Evolutionary conservation across 2,329 filamentous ascomycete species (phyloP), one percentile per base, ranked within the genome.

Genomic region (Ceratocystis destructans): DNA sequence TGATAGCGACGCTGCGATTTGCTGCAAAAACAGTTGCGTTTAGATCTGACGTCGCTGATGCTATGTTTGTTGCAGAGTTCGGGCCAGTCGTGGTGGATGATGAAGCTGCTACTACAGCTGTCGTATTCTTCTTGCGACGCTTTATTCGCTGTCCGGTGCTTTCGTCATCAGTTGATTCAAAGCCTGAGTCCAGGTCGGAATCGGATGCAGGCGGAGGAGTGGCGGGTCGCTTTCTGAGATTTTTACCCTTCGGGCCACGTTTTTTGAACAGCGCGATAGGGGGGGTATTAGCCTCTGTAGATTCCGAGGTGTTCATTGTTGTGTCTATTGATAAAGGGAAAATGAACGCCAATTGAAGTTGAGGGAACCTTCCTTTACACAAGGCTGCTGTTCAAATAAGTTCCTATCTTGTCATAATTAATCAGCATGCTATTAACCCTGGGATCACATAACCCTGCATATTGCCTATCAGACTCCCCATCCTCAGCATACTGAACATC

Each of bases 1-100:
- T 79, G 71, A 90, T 84, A 69, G 80, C 79, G 6, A 59, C 28
- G 67, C 78, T 81, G 70, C 86, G 80, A 74, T 90, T 82, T 67
- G 86, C 83, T 64, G 80, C 75, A 75, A 82, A 83, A 69, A 82
- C 76, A 61, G 83, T 81, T 68, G 83, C 76, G 15, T 77, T 76
- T 28, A 80, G 74, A 33, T 82, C 78, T 12, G 22, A 6, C 5
- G 44, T 33, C 6, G 20, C 44, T 37, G 17, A 6, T 77, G 75
- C 46, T 72, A 25, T 17, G 33, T 15, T 31, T 37, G 25, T 31
- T 37, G 8, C 33, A 3, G 55, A 17, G 6, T 59, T 20, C 28
- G 28, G 22, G 55, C 5, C 28, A 10, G 28, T 73, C 8, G 73
- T 17, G 20, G 73, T 17, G 20, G 61, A 31, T 45, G 53, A 50